A percentile compares a stretch with the other conserved stretches of the same genome.
Evolutionary conservation across 768 basidiomycete species (phyloP).

Genomic region (Tylopilus cervinicoccineus): DNA sequence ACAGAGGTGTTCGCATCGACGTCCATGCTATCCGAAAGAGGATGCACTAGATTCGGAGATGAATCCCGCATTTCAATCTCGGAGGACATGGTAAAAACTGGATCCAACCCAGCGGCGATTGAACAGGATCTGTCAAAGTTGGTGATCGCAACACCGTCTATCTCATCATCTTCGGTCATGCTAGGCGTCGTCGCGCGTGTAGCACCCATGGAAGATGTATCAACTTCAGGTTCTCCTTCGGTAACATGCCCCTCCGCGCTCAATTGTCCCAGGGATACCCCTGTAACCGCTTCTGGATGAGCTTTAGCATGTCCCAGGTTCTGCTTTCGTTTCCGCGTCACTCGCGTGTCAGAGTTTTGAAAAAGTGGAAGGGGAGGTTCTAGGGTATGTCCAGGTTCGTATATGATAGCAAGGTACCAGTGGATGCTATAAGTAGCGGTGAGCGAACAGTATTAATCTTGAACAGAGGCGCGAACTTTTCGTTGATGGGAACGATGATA

Average conservation of each 20-base stretch:
- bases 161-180: conserved; percentile 11
- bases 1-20: conserved; percentile 13
- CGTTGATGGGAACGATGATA: conserved; percentile 94
- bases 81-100: conserved; percentile 5
- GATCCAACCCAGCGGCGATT: conserved; percentile 6
- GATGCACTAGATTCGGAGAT: conserved; percentile 17
- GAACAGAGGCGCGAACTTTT: conserved; percentile 58
- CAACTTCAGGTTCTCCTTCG: conserved; percentile 10
- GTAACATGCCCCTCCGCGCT: neutral
- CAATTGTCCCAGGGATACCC: conserved; percentile 1
- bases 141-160: conserved; percentile 6
- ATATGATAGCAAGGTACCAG: conserved; percentile 97
- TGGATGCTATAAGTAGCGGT: conserved; percentile 58
- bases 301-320: conserved; percentile 4
- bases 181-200: conserved; percentile 24
- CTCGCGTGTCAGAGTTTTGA: conserved; percentile 7
- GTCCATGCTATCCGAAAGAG: conserved; percentile 26
- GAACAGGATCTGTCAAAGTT: conserved; percentile 17
- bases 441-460: neutral
- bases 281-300: conserved; percentile 1
- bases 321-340: conserved; percentile 24
- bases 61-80: conserved; percentile 10
- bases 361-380: conserved; percentile 40
- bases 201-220: conserved; percentile 13
- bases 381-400: conserved; percentile 65